Conservation (phyloP, 164 flowering plant genomes). For the Tetrastigma voinierianum region DNA sequence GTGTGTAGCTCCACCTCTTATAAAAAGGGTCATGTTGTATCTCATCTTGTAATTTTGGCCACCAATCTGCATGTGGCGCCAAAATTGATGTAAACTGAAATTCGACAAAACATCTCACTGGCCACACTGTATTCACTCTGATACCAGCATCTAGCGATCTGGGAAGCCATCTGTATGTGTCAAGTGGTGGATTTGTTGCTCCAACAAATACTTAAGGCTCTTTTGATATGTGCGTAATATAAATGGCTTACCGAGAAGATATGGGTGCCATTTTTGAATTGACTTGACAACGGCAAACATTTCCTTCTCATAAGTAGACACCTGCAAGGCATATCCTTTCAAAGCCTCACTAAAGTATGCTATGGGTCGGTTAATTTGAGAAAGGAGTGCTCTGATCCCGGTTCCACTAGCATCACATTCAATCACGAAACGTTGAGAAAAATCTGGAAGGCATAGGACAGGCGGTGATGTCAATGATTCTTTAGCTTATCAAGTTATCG, state of each 20-base stretch:
- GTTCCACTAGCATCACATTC: slow-evolving; percentile 7
- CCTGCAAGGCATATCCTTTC: neutral
- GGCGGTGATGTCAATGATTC: neutral
- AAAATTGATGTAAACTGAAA: neutral
- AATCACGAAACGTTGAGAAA: slow-evolving; percentile 3
- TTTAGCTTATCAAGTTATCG: neutral
- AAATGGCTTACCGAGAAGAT: slow-evolving; percentile 1
- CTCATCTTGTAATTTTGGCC: neutral
- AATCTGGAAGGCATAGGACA: neutral
- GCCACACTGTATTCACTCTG: neutral
- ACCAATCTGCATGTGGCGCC: neutral
- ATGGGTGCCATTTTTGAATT: slow-evolving; percentile 3
- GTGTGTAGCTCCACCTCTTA: too few relatives aligned
- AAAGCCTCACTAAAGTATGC: neutral
- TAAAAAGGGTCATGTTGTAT: too few relatives aligned
- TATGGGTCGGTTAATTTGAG: neutral
- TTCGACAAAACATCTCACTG: neutral
- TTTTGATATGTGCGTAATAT: neutral
- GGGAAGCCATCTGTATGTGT: neutral
- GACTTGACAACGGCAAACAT: neutral
- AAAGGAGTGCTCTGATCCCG: neutral
- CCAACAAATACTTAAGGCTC: slow-evolving; percentile 1
- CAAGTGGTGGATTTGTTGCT: neutral
- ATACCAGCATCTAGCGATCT: slow-evolving; percentile 1
- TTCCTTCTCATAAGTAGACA: neutral